Evolutionary conservation across 2,329 filamentous ascomycete genomes (phyloP).

Genomic region (Epichloe uncinata): DNA sequence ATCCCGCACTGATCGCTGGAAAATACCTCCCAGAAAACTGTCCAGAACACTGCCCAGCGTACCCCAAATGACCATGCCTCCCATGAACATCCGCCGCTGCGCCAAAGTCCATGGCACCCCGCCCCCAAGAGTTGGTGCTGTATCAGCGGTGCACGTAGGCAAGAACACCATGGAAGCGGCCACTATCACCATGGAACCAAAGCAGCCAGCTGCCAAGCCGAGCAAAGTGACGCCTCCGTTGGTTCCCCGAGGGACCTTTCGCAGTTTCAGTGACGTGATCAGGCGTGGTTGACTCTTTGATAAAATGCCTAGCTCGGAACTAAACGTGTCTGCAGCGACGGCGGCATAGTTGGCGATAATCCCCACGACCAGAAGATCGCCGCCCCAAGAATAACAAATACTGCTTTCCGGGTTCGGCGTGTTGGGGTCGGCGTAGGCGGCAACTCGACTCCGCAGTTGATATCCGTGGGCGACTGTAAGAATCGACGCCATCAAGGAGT

Average conservation of each 20-base stretch:
- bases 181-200: slow-evolving; percentile 61
- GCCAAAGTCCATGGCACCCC: slow-evolving; percentile 34
- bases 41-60: slow-evolving; percentile 72
- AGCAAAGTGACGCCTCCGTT: slow-evolving; percentile 79
- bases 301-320: slow-evolving; percentile 87
- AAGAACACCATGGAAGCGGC: slow-evolving; percentile 51
- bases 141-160: slow-evolving; percentile 48
- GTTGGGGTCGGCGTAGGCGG: slow-evolving; percentile 22
- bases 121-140: slow-evolving; percentile 24
- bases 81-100: slow-evolving; percentile 34
- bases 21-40: slow-evolving; percentile 69
- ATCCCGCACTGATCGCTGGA: slow-evolving; percentile 81
- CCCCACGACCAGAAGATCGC: slow-evolving; percentile 49
- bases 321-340: slow-evolving; percentile 86
- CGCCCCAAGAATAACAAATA: slow-evolving; percentile 46
- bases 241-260: slow-evolving; percentile 75
- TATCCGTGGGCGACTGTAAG: slow-evolving; percentile 45
- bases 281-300: slow-evolving; percentile 63
- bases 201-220: slow-evolving; percentile 59
- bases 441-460: slow-evolving; percentile 38
- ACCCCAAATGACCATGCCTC: slow-evolving; percentile 58
- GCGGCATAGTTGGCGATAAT: slow-evolving; percentile 79
- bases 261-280: slow-evolving; percentile 66
- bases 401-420: slow-evolving; percentile 23
- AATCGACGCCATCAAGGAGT: slow-evolving; percentile 66